These are phyloP conservation scores for Kuraishia molischiana DNA, from an alignment of 805 yeast species.

Conservation along the genomic window DNA sequence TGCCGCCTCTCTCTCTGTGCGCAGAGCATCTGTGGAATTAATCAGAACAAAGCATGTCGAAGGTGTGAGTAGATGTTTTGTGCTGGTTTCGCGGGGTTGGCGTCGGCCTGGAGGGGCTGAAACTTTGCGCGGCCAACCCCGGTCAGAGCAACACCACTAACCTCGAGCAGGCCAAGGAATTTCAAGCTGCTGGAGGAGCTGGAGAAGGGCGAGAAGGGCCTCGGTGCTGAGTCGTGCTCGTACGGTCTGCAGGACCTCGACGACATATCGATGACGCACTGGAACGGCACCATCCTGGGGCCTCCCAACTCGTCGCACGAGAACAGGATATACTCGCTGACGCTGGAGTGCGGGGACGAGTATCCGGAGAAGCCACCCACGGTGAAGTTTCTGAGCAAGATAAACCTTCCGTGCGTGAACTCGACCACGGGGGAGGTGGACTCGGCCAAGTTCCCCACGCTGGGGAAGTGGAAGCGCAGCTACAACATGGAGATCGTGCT, in stretches of 20 bases:
- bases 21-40: too few species aligned
- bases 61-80: too few species aligned
- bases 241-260: conserved; percentile 87
- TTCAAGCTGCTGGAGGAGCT: conserved; percentile 91
- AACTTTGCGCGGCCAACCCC: too few species aligned
- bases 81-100: too few species aligned
- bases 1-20: too few species aligned
- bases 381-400: conserved; percentile 71
- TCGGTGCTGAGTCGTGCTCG: conserved; percentile 94
- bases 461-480: conserved; percentile 81
- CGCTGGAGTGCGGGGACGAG: conserved; percentile 67
- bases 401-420: conserved; percentile 90
- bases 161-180: conserved; percentile 63
- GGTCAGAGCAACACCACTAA: too few species aligned
- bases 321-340: conserved; percentile 82
- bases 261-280: conserved; percentile 85
- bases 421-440: conserved; percentile 45
- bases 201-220: conserved; percentile 96
- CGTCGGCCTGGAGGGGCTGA: too few species aligned
- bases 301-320: conserved; percentile 84
- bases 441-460: conserved; percentile 46
- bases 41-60: too few species aligned
- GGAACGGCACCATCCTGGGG: conserved; percentile 98
- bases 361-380: conserved; percentile 89
- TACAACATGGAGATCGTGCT: conserved; percentile 90